Percentiles rank a stretch among this genome's conserved stretches.
Evolutionary conservation across 305 asterid species (phyloP).

Genomic region (Solanum hybrid): DNA sequence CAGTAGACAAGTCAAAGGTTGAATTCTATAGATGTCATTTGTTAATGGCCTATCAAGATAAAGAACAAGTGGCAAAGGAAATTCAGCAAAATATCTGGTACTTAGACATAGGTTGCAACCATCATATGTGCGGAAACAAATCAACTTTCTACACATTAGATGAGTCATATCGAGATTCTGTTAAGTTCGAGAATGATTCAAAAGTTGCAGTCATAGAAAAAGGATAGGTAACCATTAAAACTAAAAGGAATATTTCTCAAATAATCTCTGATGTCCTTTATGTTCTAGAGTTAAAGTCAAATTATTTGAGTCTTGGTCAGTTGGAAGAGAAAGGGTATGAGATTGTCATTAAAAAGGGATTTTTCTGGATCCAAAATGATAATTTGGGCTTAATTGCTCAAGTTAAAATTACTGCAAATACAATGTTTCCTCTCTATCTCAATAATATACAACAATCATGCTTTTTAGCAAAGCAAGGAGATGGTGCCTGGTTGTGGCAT

Average conservation of each 20-base stretch:
- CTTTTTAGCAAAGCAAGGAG: not conserved
- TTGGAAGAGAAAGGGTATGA: not conserved
- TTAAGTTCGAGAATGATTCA: not conserved
- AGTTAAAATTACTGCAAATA: not conserved
- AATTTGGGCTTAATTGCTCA: not conserved
- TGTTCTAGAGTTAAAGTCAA: not conserved
- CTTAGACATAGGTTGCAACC: not conserved
- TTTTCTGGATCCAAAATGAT: not conserved
- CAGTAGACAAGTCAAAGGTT: not conserved
- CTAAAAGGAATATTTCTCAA: not conserved
- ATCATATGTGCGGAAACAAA: not conserved
- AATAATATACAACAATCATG: not conserved
- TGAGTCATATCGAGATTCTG: not conserved
- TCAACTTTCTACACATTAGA: not conserved
- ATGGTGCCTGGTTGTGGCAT: not conserved
- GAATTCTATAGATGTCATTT: not conserved
- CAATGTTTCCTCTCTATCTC: not conserved
- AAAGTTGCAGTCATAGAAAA: not conserved
- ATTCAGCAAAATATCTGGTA: not conserved
- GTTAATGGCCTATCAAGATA: not conserved
- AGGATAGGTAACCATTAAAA: not conserved
- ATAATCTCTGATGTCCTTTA: not conserved
- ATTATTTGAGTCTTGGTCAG: not conserved
- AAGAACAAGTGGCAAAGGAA: not conserved
- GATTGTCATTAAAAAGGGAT: not conserved